phyloP scores from a whole-genome alignment of 208 protist species.

The Strigomonas culicis region DNA sequence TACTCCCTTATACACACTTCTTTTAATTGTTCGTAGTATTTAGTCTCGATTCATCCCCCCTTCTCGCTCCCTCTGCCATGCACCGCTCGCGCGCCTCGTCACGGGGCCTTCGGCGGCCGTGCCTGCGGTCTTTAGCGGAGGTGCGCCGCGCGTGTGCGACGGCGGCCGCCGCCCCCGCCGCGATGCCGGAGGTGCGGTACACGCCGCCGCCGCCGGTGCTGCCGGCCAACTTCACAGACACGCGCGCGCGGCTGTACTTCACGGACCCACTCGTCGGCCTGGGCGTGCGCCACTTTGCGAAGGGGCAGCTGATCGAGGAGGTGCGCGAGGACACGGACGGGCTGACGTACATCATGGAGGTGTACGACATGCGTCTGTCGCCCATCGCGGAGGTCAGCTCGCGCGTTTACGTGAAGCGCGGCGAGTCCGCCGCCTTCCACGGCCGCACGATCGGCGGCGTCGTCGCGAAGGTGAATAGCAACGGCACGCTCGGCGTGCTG shows the following conservation, averaged over 20 bases:
- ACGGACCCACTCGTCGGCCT: slow-evolving; percentile 46
- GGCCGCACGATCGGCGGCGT: slow-evolving; percentile 63
- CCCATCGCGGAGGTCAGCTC: slow-evolving; percentile 77
- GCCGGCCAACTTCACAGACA: background rate
- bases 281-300: slow-evolving; percentile 67
- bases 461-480: slow-evolving; percentile 75
- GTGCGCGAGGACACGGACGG: slow-evolving; percentile 54
- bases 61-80: no score
- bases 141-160: background rate
- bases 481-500: slow-evolving; percentile 79
- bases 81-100: no score
- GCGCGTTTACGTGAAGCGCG: slow-evolving; percentile 58
- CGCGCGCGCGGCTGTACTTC: slow-evolving; percentile 44
- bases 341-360: slow-evolving; percentile 28
- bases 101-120: no score
- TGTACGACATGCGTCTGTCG: slow-evolving; percentile 63
- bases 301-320: slow-evolving; percentile 42
- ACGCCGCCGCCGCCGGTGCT: background rate
- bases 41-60: no score
- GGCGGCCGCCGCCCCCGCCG: no score
- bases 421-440: slow-evolving; percentile 19
- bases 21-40: no score
- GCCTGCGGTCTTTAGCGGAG: no score
- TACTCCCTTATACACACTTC: no score
- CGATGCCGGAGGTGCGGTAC: no score